These are phyloP conservation scores for Globisporangium megalacanthum DNA, from an alignment of 352 stramenopile genomes.

Conservation along the genomic window DNA sequence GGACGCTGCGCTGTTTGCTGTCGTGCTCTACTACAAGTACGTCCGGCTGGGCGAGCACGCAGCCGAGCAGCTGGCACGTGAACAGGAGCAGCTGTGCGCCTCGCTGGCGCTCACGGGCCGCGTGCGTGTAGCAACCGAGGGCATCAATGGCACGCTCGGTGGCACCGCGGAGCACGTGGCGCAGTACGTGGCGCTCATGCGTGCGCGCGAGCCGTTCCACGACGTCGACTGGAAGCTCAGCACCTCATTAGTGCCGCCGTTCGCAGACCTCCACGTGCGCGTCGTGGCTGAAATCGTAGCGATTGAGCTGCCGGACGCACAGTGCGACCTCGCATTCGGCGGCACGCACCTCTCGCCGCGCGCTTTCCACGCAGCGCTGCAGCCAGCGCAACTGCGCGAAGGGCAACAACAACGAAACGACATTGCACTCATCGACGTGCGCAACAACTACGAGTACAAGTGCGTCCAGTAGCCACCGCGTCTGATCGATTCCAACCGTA, in stretches of 20 bases:
- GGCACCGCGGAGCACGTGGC: slow-evolving; percentile 34
- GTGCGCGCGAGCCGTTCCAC: slow-evolving; percentile 19
- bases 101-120: slow-evolving; percentile 57
- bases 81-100: slow-evolving; percentile 45
- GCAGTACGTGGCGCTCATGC: slow-evolving; percentile 61
- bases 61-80: slow-evolving; percentile 30
- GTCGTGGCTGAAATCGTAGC: slow-evolving; percentile 69
- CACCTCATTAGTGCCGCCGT: slow-evolving; percentile 34
- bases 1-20: slow-evolving; percentile 26
- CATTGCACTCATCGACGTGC: slow-evolving; percentile 65
- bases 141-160: slow-evolving; percentile 84
- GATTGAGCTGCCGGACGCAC: slow-evolving; percentile 52
- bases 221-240: slow-evolving; percentile 87
- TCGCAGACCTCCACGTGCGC: slow-evolving; percentile 66
- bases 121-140: slow-evolving; percentile 74
- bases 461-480: slow-evolving; percentile 12
- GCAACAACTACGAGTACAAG: slow-evolving; percentile 81
- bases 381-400: slow-evolving; percentile 14
- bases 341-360: slow-evolving; percentile 56
- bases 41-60: slow-evolving; percentile 41
- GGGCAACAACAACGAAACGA: slow-evolving; percentile 2
- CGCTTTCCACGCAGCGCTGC: slow-evolving; percentile 45
- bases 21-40: slow-evolving; percentile 87
- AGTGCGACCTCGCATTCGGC: slow-evolving; percentile 37
- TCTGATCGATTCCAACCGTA: neutral